Evolutionary conservation across 1,139 yeast species (phyloP).

Genomic region (Kurtzmaniella natalensis): DNA sequence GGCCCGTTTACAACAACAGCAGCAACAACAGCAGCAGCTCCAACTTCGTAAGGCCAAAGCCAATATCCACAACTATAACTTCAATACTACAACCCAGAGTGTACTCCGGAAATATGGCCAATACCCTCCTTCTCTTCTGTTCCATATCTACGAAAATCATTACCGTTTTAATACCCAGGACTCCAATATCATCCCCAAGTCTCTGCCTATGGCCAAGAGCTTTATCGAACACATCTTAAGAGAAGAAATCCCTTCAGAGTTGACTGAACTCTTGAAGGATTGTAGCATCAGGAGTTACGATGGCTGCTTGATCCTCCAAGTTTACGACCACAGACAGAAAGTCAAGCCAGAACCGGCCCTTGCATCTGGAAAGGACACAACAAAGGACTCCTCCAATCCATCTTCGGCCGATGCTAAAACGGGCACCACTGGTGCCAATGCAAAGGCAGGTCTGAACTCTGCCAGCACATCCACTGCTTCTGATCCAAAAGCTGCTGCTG

Average conservation of each 20-base stretch:
- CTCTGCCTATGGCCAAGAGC: conserved; percentile 72
- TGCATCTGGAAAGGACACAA: background rate
- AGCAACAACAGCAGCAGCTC: conserved; percentile 19
- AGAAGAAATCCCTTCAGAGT: conserved; percentile 84
- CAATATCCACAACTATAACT: conserved; percentile 40
- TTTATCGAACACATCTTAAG: conserved; percentile 75
- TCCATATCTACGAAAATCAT: conserved; percentile 88
- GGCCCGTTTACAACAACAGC: conserved; percentile 12
- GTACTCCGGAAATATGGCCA: conserved; percentile 74
- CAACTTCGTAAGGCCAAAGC: conserved; percentile 36
- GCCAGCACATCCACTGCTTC: background rate
- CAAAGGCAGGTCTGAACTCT: too few relatives aligned
- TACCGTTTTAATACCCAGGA: conserved; percentile 72
- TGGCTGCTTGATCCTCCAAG: conserved; percentile 81
- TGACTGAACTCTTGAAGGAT: conserved; percentile 84
- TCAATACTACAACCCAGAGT: conserved; percentile 69
- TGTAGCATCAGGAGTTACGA: conserved; percentile 80
- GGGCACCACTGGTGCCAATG: background rate
- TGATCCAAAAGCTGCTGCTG: background rate
- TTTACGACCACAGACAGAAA: conserved; percentile 57
- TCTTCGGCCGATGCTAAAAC: background rate
- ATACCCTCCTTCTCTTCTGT: conserved; percentile 76
- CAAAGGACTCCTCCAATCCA: too few relatives aligned
- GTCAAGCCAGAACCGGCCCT: background rate
- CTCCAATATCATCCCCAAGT: conserved; percentile 78